Percentiles rank a stretch among this genome's conserved stretches.
phyloP scores from a whole-genome alignment of 2,329 filamentous ascomycete species.

The Apiospora phragmitis region DNA sequence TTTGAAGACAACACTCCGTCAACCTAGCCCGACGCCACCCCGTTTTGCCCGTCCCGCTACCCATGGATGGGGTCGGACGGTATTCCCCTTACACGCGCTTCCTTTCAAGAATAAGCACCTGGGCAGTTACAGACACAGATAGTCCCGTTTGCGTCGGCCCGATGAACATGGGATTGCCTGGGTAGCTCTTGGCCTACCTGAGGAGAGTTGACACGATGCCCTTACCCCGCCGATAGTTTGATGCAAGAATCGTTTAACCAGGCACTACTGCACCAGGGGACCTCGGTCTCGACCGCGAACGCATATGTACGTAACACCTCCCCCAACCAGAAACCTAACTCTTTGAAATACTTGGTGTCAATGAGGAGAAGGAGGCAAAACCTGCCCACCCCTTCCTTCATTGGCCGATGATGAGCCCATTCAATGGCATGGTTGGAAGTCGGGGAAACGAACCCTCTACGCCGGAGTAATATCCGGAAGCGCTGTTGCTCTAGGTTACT shows the following conservation, averaged over 20 bases:
- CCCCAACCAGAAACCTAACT: no score
- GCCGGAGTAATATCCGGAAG: not conserved
- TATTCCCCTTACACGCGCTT: not conserved
- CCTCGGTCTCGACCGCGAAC: not conserved
- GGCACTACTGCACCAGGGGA: not conserved
- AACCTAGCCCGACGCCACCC: not conserved
- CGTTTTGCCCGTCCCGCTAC: not conserved
- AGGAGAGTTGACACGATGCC: not conserved
- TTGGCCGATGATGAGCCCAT: not conserved
- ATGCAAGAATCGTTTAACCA: not conserved
- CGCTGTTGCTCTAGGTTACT: not conserved
- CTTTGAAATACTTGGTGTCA: not conserved
- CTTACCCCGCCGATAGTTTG: not conserved
- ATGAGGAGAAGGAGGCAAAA: not conserved
- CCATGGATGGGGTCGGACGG: not conserved
- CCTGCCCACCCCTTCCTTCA: not conserved
- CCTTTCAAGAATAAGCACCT: not conserved
- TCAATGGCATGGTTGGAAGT: not conserved
- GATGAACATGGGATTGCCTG: not conserved
- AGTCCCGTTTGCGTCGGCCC: constrained; percentile 1
- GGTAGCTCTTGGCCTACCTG: not conserved
- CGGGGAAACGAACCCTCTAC: not conserved
- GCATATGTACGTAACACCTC: not conserved
- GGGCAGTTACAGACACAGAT: not conserved
- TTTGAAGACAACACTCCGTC: no score